Evolutionary conservation across 345 rosid genomes (phyloP).

Genomic region (Sisymbrium altissimum): DNA sequence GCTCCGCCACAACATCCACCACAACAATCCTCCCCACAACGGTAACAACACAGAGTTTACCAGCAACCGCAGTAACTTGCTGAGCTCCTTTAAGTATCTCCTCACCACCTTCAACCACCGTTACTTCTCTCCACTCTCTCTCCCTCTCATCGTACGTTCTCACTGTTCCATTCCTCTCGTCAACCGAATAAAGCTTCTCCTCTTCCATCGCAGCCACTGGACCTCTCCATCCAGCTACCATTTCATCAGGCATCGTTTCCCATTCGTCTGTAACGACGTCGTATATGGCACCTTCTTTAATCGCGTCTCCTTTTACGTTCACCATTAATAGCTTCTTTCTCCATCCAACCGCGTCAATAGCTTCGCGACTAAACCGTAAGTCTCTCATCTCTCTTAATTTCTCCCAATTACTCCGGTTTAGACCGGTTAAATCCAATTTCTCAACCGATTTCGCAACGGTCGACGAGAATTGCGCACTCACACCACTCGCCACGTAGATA

Average conservation of each 20-base stretch:
- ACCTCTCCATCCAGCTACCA: constrained; percentile 58
- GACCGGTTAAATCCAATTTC: constrained; percentile 34
- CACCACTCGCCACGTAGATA: constrained; percentile 49
- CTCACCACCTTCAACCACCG: constrained; percentile 31
- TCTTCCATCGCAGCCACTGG: constrained; percentile 47
- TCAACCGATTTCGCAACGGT: constrained; percentile 47
- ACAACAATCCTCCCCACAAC: constrained; percentile 37
- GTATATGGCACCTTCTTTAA: constrained; percentile 48
- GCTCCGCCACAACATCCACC: constrained; percentile 36
- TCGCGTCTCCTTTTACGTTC: constrained; percentile 47
- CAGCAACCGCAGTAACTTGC: constrained; percentile 42
- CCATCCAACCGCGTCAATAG: constrained; percentile 47
- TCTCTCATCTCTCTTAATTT: constrained; percentile 39
- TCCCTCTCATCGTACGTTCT: constrained; percentile 34
- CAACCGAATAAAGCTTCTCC: constrained; percentile 47
- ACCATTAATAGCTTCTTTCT: constrained; percentile 54
- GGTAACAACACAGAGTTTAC: constrained; percentile 40
- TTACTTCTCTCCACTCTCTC: constrained; percentile 42
- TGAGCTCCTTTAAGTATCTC: constrained; percentile 38
- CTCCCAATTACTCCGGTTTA: constrained; percentile 33
- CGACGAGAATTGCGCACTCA: constrained; percentile 32
- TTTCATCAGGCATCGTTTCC: constrained; percentile 47
- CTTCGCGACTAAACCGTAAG: constrained; percentile 52
- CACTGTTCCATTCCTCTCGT: constrained; percentile 41
- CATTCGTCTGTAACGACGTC: constrained; percentile 35